These are phyloP conservation scores for Darksidea phi DNA, from an alignment of 495 filamentous ascomycete genomes.

Conservation along the genomic window DNA sequence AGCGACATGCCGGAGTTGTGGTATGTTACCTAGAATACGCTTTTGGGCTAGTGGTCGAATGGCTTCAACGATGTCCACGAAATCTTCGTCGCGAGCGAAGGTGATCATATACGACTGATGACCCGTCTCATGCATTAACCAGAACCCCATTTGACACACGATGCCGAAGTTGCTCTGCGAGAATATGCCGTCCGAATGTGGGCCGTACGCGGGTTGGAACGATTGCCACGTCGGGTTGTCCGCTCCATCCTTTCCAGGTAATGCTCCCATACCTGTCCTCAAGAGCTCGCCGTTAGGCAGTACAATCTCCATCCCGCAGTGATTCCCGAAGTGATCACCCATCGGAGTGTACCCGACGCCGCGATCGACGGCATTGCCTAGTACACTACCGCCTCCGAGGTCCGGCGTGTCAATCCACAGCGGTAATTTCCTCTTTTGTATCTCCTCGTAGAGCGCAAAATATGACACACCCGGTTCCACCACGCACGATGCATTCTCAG, in stretches of 20 bases:
- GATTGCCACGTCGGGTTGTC: constrained; percentile 48
- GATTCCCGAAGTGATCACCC: constrained; percentile 56
- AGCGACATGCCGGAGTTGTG: constrained; percentile 51
- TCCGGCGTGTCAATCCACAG: constrained; percentile 57
- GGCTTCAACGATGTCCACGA: constrained; percentile 53
- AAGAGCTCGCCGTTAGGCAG: constrained; percentile 56
- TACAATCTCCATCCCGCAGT: constrained; percentile 52
- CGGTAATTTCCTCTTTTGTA: constrained; percentile 45
- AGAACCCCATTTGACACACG: constrained; percentile 60
- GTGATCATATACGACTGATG: constrained; percentile 56
- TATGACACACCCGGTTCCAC: constrained; percentile 62
- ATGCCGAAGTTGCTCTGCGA: constrained; percentile 59
- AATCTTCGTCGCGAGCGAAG: constrained; percentile 53
- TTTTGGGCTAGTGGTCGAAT: constrained; percentile 52
- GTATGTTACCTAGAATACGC: constrained; percentile 54
- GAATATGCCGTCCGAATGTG: constrained; percentile 58
- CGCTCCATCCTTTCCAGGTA: constrained; percentile 44
- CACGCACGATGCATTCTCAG: constrained; percentile 52
- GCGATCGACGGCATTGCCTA: constrained; percentile 52
- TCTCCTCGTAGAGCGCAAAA: constrained; percentile 53
- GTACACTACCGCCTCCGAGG: constrained; percentile 56
- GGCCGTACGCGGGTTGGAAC: constrained; percentile 58
- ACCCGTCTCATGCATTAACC: constrained; percentile 54
- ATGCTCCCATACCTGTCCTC: constrained; percentile 60
- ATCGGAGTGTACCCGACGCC: constrained; percentile 58